phyloP scores from a whole-genome alignment of 2,329 filamentous ascomycete genomes.

The Colletotrichum filicis region DNA sequence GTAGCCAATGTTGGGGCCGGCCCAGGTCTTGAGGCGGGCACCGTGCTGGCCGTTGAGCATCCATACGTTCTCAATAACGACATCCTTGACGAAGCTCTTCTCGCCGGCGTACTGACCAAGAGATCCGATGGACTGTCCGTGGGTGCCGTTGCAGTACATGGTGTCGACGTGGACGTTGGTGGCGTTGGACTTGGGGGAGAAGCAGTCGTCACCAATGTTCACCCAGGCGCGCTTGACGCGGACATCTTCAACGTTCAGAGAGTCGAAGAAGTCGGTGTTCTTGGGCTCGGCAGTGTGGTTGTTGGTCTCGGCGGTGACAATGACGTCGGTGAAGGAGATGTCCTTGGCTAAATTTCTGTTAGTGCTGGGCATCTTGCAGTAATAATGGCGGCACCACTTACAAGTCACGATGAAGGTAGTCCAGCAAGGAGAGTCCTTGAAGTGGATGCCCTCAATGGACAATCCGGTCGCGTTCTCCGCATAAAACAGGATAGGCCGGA shows the following conservation, averaged over 20 bases:
- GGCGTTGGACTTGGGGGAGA: conserved; percentile 72
- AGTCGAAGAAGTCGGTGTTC: conserved; percentile 65
- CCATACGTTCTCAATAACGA: conserved; percentile 68
- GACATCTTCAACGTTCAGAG: conserved; percentile 36
- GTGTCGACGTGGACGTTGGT: conserved; percentile 69
- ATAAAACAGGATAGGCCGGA: conserved; percentile 68
- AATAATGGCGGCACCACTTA: conserved; percentile 35
- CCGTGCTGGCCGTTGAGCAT: conserved; percentile 63
- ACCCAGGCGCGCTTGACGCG: conserved; percentile 45
- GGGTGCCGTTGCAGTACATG: conserved; percentile 67
- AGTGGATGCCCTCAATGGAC: conserved; percentile 66
- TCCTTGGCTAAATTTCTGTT: conserved; percentile 49
- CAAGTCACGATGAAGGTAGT: conserved; percentile 69
- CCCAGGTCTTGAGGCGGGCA: conserved; percentile 75
- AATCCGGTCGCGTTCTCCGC: conserved; percentile 70
- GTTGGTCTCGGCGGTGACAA: conserved; percentile 64
- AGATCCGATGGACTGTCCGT: conserved; percentile 71
- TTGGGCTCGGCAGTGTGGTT: conserved; percentile 70
- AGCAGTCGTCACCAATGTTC: conserved; percentile 74
- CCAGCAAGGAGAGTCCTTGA: conserved; percentile 71
- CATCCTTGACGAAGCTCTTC: conserved; percentile 47
- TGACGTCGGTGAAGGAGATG: conserved; percentile 63
- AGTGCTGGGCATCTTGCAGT: not conserved
- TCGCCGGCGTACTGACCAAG: conserved; percentile 68
- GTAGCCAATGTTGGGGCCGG: conserved; percentile 60